These are phyloP conservation scores for Ocimum tenuiflorum DNA, from an alignment of 257 asterid genomes.

Conservation along the genomic window DNA sequence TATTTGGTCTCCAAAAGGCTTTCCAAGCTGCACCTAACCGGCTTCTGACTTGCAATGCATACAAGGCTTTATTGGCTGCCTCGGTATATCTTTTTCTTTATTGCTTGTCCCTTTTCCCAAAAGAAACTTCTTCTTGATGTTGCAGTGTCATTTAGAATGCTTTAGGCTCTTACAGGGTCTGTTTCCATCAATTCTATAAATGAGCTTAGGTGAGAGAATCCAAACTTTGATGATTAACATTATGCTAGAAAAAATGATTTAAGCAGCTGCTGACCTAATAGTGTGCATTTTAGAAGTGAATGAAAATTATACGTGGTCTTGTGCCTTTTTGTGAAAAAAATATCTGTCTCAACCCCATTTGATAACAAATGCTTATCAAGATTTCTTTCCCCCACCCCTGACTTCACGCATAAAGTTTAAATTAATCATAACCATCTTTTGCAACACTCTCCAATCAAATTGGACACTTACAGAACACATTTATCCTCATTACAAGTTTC, in stretches of 20 bases:
- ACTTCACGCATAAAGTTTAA: no score
- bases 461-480: not conserved
- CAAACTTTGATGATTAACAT: constrained; percentile 1
- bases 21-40: constrained; percentile 96
- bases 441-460: no score
- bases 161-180: not conserved
- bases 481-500: not conserved
- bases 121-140: constrained; percentile 7
- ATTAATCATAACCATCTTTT: not conserved
- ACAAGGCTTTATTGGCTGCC: constrained; percentile 80
- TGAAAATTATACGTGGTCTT: not conserved
- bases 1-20: constrained; percentile 88
- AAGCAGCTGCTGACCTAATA: constrained; percentile 7
- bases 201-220: constrained; percentile 5
- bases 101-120: not conserved
- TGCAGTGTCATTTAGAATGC: constrained; percentile 13
- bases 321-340: not conserved
- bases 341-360: not conserved
- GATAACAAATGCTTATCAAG: no score
- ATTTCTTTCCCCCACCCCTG: no score
- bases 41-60: constrained; percentile 73
- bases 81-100: constrained; percentile 51
- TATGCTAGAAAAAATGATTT: constrained; percentile 8
- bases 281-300: constrained; percentile 4
- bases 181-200: constrained; percentile 13